Evolutionary conservation across 1,139 yeast genomes (phyloP).

Genomic region (Hansenula sp.): DNA sequence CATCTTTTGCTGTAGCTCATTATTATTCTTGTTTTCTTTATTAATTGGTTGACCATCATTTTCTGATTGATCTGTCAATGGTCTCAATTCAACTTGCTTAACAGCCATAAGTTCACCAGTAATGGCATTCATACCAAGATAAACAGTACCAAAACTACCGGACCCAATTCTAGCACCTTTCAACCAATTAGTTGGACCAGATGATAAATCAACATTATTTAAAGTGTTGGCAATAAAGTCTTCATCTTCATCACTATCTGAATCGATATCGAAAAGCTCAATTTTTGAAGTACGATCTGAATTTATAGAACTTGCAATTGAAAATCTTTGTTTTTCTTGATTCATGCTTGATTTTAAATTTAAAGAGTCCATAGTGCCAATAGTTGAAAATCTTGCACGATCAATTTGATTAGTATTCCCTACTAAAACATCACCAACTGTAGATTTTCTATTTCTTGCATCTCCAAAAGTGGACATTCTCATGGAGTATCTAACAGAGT

Average conservation of each 20-base stretch:
- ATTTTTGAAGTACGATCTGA: constrained; percentile 44
- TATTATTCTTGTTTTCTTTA: constrained; percentile 17
- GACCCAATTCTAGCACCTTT: constrained; percentile 92
- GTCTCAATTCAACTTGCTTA: constrained; percentile 71
- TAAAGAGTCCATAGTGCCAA: constrained; percentile 21
- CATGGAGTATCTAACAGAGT: constrained; percentile 75
- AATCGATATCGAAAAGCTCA: constrained; percentile 42
- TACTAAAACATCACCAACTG: constrained; percentile 66
- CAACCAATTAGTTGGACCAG: constrained; percentile 50
- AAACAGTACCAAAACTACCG: constrained; percentile 93
- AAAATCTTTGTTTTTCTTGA: constrained; percentile 26
- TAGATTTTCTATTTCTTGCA: constrained; percentile 24
- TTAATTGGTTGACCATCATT: constrained; percentile 10
- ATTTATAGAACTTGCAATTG: constrained; percentile 31
- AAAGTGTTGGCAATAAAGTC: constrained; percentile 25
- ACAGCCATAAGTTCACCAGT: constrained; percentile 98
- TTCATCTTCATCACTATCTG: constrained; percentile 41
- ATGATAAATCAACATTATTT: constrained; percentile 9
- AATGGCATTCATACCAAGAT: constrained; percentile 83
- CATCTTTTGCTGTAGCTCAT: constrained; percentile 50
- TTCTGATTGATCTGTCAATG: constrained; percentile 11
- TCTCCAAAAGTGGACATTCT: constrained; percentile 36
- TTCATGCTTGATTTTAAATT: constrained; percentile 22
- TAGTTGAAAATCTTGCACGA: constrained; percentile 37
- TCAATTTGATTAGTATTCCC: constrained; percentile 57